Percentiles rank a stretch among this genome's conserved stretches.
Conservation (phyloP, 768 basidiomycete species). For the Fomitopsis serialis region DNA sequence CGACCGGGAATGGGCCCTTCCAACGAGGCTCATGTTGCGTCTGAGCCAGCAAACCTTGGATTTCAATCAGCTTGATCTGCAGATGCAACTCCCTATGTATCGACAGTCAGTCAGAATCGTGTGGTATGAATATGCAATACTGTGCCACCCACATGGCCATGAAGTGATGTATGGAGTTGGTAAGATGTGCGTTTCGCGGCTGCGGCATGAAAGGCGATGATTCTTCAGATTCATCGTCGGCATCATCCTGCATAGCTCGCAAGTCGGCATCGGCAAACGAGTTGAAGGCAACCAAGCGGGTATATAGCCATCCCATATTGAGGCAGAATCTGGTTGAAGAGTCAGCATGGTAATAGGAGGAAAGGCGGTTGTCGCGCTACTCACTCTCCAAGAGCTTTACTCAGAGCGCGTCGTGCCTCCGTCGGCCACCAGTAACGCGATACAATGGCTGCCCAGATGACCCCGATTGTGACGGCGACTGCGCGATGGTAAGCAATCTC, state of each 20-base stretch:
- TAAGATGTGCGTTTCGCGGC: slow-evolving; percentile 39
- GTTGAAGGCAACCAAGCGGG: slow-evolving; percentile 83
- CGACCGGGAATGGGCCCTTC: slow-evolving; percentile 91
- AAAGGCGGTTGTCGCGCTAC: slow-evolving; percentile 21
- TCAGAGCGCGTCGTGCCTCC: slow-evolving; percentile 85
- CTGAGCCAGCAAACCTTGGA: slow-evolving; percentile 81
- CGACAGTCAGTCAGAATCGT: not conserved
- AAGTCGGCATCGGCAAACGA: slow-evolving; percentile 53
- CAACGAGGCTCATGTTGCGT: slow-evolving; percentile 90
- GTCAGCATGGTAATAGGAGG: not conserved
- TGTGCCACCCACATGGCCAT: slow-evolving; percentile 75
- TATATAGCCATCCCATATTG: slow-evolving; percentile 93
- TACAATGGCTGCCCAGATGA: slow-evolving; percentile 84
- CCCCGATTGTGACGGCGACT: slow-evolving; percentile 76
- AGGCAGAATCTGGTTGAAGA: slow-evolving; percentile 71
- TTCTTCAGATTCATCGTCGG: slow-evolving; percentile 16
- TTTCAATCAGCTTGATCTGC: slow-evolving; percentile 83
- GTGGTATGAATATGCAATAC: not conserved
- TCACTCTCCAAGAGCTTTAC: slow-evolving; percentile 82
- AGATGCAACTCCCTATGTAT: slow-evolving; percentile 83
- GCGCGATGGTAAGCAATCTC: slow-evolving; percentile 75
- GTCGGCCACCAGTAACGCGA: slow-evolving; percentile 95
- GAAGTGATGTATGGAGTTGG: slow-evolving; percentile 72
- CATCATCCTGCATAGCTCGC: slow-evolving; percentile 10
- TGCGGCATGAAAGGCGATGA: slow-evolving; percentile 26